phyloP scores from a whole-genome alignment of 2,329 filamentous ascomycete genomes.

The Pestalotiopsis sp. region DNA sequence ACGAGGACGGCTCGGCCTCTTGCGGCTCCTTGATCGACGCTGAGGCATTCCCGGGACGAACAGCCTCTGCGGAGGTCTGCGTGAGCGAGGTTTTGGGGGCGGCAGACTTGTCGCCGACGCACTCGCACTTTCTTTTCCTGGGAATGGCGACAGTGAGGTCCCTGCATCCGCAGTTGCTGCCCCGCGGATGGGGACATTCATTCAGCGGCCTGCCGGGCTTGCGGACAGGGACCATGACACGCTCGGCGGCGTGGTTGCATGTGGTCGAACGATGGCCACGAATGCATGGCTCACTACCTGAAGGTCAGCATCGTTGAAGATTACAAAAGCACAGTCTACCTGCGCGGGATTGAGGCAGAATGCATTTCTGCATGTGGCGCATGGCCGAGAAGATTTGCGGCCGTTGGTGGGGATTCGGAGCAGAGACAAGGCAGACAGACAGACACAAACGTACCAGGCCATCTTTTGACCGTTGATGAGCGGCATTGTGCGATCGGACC shows the following conservation, averaged over 20 bases:
- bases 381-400: slow-evolving; percentile 1
- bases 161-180: slow-evolving; percentile 4
- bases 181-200: slow-evolving; percentile 10
- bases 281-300: slow-evolving; percentile 12
- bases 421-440: not conserved
- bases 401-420: not conserved
- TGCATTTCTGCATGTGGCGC: not conserved
- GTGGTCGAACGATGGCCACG: slow-evolving; percentile 13
- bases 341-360: slow-evolving; percentile 1
- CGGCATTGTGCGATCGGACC: slow-evolving; percentile 5
- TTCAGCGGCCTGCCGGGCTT: slow-evolving; percentile 12
- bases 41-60: not conserved
- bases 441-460: slow-evolving; percentile 12
- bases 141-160: slow-evolving; percentile 12
- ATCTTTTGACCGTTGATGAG: slow-evolving; percentile 12
- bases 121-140: slow-evolving; percentile 11
- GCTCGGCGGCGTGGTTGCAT: slow-evolving; percentile 11
- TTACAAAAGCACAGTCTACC: not conserved
- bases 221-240: slow-evolving; percentile 13
- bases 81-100: not conserved
- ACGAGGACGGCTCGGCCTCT: not conserved
- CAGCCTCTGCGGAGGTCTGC: not conserved
- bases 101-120: not conserved
- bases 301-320: not conserved
- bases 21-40: not conserved